Conservation (phyloP, 495 filamentous ascomycete genomes). For the Symbiotaphrina buchneri region DNA sequence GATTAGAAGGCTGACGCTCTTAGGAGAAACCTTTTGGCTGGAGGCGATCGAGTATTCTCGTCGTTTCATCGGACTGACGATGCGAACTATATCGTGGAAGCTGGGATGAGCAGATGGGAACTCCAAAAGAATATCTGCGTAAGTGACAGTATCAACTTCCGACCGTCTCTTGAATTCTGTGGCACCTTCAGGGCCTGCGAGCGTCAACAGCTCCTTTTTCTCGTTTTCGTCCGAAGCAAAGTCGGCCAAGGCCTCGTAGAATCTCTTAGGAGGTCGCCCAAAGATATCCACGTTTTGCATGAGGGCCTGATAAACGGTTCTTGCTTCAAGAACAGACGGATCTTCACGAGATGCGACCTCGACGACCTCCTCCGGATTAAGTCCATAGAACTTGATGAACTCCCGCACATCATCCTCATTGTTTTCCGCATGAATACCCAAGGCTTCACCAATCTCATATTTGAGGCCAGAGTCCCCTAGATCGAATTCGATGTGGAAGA, state of each 20-base stretch:
- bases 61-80: slow-evolving; percentile 81
- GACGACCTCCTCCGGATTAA: slow-evolving; percentile 62
- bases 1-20: slow-evolving; percentile 77
- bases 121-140: slow-evolving; percentile 71
- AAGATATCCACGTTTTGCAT: slow-evolving; percentile 94
- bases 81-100: slow-evolving; percentile 77
- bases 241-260: slow-evolving; percentile 81
- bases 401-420: slow-evolving; percentile 51
- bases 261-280: slow-evolving; percentile 86
- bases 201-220: slow-evolving; percentile 51
- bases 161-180: slow-evolving; percentile 83
- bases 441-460: slow-evolving; percentile 95
- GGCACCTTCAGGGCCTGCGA: slow-evolving; percentile 69
- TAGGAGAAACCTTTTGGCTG: slow-evolving; percentile 77
- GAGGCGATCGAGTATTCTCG: slow-evolving; percentile 97
- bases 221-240: slow-evolving; percentile 68
- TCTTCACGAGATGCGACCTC: slow-evolving; percentile 82
- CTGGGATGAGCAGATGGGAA: slow-evolving; percentile 72
- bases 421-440: slow-evolving; percentile 91
- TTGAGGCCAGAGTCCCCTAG: slow-evolving; percentile 72
- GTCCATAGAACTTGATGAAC: slow-evolving; percentile 76
- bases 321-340: slow-evolving; percentile 49
- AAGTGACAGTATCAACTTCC: slow-evolving; percentile 85
- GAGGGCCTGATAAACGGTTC: slow-evolving; percentile 83
- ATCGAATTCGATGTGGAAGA: slow-evolving; percentile 99